A percentile compares a stretch with the other conserved stretches of the same genome.
Conservation (phyloP, 2,329 filamentous ascomycete species). For the Pseudovirgaria hyperparasitica region DNA sequence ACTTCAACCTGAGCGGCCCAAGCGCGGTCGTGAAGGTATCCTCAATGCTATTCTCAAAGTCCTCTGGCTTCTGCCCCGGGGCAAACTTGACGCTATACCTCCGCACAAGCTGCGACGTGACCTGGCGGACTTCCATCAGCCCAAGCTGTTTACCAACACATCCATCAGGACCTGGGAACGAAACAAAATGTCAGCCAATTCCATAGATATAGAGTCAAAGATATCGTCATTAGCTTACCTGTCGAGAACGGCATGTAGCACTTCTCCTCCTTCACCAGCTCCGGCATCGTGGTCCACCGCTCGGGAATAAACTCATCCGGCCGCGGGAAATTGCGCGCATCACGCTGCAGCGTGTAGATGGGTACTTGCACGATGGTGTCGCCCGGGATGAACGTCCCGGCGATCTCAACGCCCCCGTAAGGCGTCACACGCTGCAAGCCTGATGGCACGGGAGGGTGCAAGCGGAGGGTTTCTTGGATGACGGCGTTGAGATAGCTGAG, state of each 20-base stretch:
- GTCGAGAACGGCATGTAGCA: too few species aligned
- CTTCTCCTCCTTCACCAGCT: slow-evolving; percentile 4
- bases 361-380: slow-evolving; percentile 12
- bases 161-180: too few species aligned
- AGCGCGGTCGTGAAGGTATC: slow-evolving; percentile 14
- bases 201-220: too few species aligned
- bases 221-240: too few species aligned
- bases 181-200: too few species aligned
- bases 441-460: slow-evolving; percentile 27
- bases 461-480: slow-evolving; percentile 32
- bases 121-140: too few species aligned
- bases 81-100: too few species aligned
- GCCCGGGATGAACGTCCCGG: slow-evolving; percentile 21
- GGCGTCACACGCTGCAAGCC: slow-evolving; percentile 25
- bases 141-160: too few species aligned
- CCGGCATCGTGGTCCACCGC: slow-evolving; percentile 3
- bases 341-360: slow-evolving; percentile 2
- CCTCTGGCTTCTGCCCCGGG: too few species aligned
- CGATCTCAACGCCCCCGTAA: slow-evolving; percentile 23
- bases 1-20: slow-evolving; percentile 15
- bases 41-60: too few species aligned
- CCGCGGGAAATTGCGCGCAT: slow-evolving; percentile 11
- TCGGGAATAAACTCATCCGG: slow-evolving; percentile 6
- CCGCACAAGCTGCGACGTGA: too few species aligned
- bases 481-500: slow-evolving; percentile 23